Evolutionary conservation across 192 early-diverging fungal genomes (phyloP), one percentile per base, ranked within the genome.

Genomic region (Coemansia asiatica): DNA sequence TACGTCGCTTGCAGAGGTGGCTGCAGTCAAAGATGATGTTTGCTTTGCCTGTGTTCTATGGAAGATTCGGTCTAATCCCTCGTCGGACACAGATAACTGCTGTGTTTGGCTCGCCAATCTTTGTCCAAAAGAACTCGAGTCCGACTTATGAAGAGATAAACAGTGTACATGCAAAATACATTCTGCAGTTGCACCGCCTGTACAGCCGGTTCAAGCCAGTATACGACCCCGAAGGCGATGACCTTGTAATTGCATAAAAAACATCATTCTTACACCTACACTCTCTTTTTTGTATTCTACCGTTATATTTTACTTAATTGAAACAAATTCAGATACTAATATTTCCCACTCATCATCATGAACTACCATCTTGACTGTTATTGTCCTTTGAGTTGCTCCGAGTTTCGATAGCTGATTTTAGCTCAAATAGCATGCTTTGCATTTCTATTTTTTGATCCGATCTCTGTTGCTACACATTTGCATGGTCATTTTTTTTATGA

Each of bases 31-130:
- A 85, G 12, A 72, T 86, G 29, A 91, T 87, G 58, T 91, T 89
- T 50, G 91, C 92, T 0, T 56, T 91, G 64, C 92, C 92, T 23
- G 69, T 95, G 16, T 91, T 94, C 60, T 87, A 91, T 60, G 96
- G 94, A 21, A 87, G 95, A 10, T 83, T 73, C 47, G 84, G 85
- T 1, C 28, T 89, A 15, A 47, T 84, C 18, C 82, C 82, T 5
- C 55, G 71, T 16, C 66, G 78, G 29, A 72, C 75, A 1, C 77
- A 64, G 35, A 38, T 79, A n/a, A 68, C 69, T 15, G 60, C 62
- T 3, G 66, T 76, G 19, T 72, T 75, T 46, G 77, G 77, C 19
- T 35, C 62, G 1, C 82, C 82, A 0, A 65, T 84, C 7, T 29
- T 48, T 31, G 75, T 80, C 13, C 44, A 61, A 19, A 68, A 75